Base-by-base conservation (phyloP, 208 protist species). In the Tritrichomonas musculus region DNA sequence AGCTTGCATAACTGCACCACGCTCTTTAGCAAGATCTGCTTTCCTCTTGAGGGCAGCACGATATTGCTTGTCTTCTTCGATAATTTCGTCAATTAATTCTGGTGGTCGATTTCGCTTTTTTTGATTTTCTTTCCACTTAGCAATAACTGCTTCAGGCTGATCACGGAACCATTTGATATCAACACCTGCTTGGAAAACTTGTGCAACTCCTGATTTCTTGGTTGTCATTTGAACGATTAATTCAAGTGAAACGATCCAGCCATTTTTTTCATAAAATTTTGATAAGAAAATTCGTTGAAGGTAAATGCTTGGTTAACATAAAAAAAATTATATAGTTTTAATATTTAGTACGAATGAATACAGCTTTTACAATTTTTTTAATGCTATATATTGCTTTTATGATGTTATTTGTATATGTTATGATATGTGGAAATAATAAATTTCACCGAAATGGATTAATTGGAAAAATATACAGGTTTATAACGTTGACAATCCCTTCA, bases 161-260 rank as follows among this genome's bases (percentile, higher is more conserved):
- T 44, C 73, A 53, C 73, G 73, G 73, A 84, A 84, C 13, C 53
- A 53, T 25, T 84, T 84, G 73, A 84, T 84, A 53, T 84, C 73
- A 44, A 84, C 73, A 84, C 73, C 73, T 8, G 73, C 73, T 9
- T 11, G 20, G 44, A 84, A 84, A 13, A 53, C 73, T 53, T 84
- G 73, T 47, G 73, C 73, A n/a, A n/a, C 41, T n/a, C 41, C 20
- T 25, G 73, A 9, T 44, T 84, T 84, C 44, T 84, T 84, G 1
- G 73, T 44, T 84, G 73, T 33, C 53, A 60, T 60, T 60, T n/a
- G n/a, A n/a, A n/a, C n/a, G n/a, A n/a, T n/a, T n/a, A n/a, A n/a
- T n/a, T n/a, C n/a, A n/a, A n/a, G n/a, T n/a, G n/a, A n/a, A n/a
- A n/a, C n/a, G n/a, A n/a, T n/a, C n/a, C n/a, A n/a, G n/a, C n/a